phyloP scores from a whole-genome alignment of 768 basidiomycete genomes.

The Hemileccinum rubropunctum region DNA sequence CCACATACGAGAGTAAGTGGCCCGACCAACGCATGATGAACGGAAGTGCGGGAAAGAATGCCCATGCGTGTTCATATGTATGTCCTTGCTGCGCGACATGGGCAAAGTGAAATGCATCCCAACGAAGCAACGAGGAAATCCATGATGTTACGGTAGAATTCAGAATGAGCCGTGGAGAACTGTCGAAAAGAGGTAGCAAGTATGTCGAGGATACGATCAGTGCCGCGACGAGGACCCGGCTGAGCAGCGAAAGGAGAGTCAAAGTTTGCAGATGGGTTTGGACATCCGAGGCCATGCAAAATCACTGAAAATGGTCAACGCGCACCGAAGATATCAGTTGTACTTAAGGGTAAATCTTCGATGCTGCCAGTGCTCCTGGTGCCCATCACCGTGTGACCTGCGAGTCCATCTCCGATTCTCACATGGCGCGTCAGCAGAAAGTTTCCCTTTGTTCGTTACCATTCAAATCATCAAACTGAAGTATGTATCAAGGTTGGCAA shows the following conservation, averaged over 20 bases:
- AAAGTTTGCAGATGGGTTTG: conserved; percentile 19
- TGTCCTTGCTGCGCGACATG: conserved; percentile 61
- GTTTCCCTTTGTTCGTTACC: too few species aligned
- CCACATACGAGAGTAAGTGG: conserved; percentile 14
- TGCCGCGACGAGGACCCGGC: conserved; percentile 16
- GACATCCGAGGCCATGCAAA: too few species aligned
- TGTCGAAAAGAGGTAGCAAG: conserved; percentile 24
- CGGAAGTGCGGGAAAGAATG: conserved; percentile 77
- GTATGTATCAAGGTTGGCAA: too few species aligned
- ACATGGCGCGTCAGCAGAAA: too few species aligned
- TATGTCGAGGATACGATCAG: conserved; percentile 21
- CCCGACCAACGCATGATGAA: conserved; percentile 45
- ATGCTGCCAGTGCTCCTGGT: too few species aligned
- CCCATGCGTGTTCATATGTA: conserved; percentile 78
- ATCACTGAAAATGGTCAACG: too few species aligned
- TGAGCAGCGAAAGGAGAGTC: conserved; percentile 22
- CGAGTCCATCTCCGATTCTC: too few species aligned
- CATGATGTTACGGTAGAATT: conserved; percentile 9
- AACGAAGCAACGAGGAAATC: conserved; percentile 54
- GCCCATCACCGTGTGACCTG: too few species aligned
- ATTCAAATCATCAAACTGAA: too few species aligned
- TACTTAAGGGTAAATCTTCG: too few species aligned
- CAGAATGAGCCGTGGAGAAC: conserved; percentile 25
- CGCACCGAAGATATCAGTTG: too few species aligned
- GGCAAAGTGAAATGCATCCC: conserved; percentile 86